Percentiles rank a stretch among this genome's conserved stretches.
Evolutionary conservation across 73 alveolate species (phyloP).

Genomic region (Breviolum minutum): DNA sequence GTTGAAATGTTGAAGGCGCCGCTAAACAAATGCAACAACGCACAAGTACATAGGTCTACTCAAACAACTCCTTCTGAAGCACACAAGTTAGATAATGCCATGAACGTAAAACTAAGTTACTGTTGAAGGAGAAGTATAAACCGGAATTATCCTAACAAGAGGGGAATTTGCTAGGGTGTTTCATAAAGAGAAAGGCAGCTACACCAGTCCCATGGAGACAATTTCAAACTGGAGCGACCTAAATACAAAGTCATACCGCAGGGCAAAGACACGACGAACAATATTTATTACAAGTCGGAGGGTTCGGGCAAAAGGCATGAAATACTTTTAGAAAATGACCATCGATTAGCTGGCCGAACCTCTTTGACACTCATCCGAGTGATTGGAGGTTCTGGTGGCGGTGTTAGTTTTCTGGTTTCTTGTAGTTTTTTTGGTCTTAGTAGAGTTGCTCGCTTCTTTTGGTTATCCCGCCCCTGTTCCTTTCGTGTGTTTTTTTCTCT

Average conservation of each 20-base stretch:
- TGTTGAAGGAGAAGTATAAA: background rate
- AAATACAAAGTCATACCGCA: background rate
- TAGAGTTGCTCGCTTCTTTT: too few relatives aligned
- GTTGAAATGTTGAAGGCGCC: background rate
- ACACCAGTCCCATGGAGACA: background rate
- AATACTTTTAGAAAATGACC: background rate
- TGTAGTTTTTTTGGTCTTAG: too few relatives aligned
- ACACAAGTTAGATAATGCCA: background rate
- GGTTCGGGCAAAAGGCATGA: background rate
- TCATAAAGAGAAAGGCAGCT: background rate
- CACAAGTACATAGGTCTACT: background rate
- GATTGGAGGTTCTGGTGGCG: too few relatives aligned
- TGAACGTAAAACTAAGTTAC: background rate
- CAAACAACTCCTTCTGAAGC: background rate
- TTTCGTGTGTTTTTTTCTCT: too few relatives aligned
- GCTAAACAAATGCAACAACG: background rate
- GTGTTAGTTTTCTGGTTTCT: too few relatives aligned
- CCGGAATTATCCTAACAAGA: background rate
- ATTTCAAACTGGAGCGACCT: background rate
- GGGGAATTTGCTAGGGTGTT: background rate
- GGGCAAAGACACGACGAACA: background rate
- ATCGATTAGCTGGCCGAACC: too few relatives aligned
- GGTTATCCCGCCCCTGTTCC: too few relatives aligned
- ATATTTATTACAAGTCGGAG: too few relatives aligned
- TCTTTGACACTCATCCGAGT: too few relatives aligned